Evolutionary conservation across 1,284 basidiomycete genomes (phyloP).

Genomic region (Ustilago cynodontis): DNA sequence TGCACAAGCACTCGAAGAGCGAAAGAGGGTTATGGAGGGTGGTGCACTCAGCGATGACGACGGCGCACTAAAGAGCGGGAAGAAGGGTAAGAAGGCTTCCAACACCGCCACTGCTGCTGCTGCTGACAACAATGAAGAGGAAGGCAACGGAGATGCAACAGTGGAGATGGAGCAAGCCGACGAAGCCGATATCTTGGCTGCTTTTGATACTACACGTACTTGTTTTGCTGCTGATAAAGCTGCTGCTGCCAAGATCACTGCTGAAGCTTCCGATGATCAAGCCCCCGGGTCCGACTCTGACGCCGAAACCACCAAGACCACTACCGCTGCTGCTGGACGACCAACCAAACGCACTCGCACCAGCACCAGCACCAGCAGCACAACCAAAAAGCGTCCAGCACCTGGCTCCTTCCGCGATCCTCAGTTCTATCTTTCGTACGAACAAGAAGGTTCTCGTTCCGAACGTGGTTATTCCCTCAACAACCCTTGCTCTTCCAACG

Average conservation of each 20-base stretch:
- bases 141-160: slow-evolving; percentile 72
- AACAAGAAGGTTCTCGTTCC: slow-evolving; percentile 84
- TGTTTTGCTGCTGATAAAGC: slow-evolving; percentile 1
- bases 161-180: slow-evolving; percentile 76
- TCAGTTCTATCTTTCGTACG: slow-evolving; percentile 91
- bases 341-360: slow-evolving; percentile 42
- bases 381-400: slow-evolving; percentile 17
- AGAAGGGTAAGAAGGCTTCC: slow-evolving; percentile 47
- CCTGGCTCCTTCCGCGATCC: slow-evolving; percentile 78
- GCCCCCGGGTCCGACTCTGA: slow-evolving; percentile 4
- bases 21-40: slow-evolving; percentile 63
- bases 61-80: slow-evolving; percentile 5
- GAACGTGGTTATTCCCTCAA: slow-evolving; percentile 78
- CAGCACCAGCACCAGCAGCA: background rate
- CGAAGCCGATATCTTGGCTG: slow-evolving; percentile 48
- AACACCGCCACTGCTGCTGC: slow-evolving; percentile 1
- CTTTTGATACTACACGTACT: slow-evolving; percentile 39
- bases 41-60: slow-evolving; percentile 22
- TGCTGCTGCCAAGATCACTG: slow-evolving; percentile 8
- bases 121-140: slow-evolving; percentile 51
- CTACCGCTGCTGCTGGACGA: slow-evolving; percentile 70
- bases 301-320: slow-evolving; percentile 72
- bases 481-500: slow-evolving; percentile 19
- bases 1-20: slow-evolving; percentile 47
- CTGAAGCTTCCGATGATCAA: background rate